These are phyloP conservation scores for Hamamelis virginiana DNA, from an alignment of 164 flowering plant species.

Conservation along the genomic window DNA sequence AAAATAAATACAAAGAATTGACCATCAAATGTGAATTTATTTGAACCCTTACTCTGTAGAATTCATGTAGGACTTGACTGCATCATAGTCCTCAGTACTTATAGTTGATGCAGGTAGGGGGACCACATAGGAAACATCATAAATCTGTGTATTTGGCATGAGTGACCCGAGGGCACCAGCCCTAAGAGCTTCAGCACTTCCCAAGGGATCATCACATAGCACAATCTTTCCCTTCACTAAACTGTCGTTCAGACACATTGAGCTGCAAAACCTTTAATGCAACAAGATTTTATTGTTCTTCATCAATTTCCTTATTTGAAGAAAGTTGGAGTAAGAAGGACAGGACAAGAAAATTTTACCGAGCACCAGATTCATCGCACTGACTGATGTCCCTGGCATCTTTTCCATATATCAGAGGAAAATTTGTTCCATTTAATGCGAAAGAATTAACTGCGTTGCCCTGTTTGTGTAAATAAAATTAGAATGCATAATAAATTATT, in stretches of 20 bases:
- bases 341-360: slow-evolving; percentile 3
- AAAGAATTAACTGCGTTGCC: slow-evolving; percentile 28
- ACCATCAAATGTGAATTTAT: too few relatives aligned
- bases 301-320: background rate
- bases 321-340: background rate
- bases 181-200: background rate
- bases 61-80: slow-evolving; percentile 9
- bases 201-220: background rate
- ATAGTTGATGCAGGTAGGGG: slow-evolving; percentile 11
- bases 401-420: slow-evolving; percentile 18
- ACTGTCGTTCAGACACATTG: background rate
- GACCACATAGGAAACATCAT: slow-evolving; percentile 1
- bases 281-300: background rate
- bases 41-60: slow-evolving; percentile 18
- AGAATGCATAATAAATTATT: background rate
- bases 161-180: slow-evolving; percentile 28
- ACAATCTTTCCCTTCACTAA: slow-evolving; percentile 33
- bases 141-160: too few relatives aligned
- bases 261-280: background rate
- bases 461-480: slow-evolving; percentile 5
- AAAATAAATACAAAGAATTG: too few relatives aligned
- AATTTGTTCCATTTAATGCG: background rate
- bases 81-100: background rate
- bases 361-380: background rate
- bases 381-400: slow-evolving; percentile 1